Base-by-base conservation (phyloP, 768 basidiomycete genomes). In the Leccinum broughii region DNA sequence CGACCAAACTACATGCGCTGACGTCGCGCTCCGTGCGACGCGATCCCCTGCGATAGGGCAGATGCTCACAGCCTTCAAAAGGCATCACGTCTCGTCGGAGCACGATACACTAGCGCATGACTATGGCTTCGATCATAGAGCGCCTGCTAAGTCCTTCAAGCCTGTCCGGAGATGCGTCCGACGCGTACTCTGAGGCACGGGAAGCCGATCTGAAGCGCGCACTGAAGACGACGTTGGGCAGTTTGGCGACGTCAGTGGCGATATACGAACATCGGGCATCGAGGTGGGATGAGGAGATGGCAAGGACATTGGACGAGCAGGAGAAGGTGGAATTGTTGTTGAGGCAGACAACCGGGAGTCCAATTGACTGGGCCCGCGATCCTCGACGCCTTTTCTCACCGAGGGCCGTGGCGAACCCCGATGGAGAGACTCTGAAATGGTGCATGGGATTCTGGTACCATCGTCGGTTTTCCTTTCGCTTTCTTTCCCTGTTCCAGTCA, bases 21-120 rank as follows among this genome's bases (percentile, higher is more conserved):
- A 83, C 81, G 3, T 92, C 89, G 30, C 85, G 90, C 11, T 81
- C 87, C 0, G 81, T 92, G 52, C 85, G 88, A 20, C 82, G 89
- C 15, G 81, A 85, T 49, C 85, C 0, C 68, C 80, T 6, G 77
- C 80, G 6, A 78, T 90, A 73, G 66, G 70, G 10, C 78, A 78
- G 55, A 77, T 91, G 9, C 86, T 84, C 2, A 65, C 77, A 3
- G 77, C 81, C 2, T 92, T 92, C 77, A 76, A 80, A 15, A 28
- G 80, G 81, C 14, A 77, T 92, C 32, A 84, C 89, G 0, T 64
- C 70, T 28, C 28, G 28, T 28, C 28, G 28, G 28, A 28, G 28
- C 28, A 28, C 28, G 28, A 28, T 28, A 7, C 28, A 7, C 28
- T 28, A 6, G 28, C 6, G 28, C 6, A 28, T 28, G 28, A 28